phyloP scores from a whole-genome alignment of 2,329 filamentous ascomycete species.

The Xylariaceae sp. region DNA sequence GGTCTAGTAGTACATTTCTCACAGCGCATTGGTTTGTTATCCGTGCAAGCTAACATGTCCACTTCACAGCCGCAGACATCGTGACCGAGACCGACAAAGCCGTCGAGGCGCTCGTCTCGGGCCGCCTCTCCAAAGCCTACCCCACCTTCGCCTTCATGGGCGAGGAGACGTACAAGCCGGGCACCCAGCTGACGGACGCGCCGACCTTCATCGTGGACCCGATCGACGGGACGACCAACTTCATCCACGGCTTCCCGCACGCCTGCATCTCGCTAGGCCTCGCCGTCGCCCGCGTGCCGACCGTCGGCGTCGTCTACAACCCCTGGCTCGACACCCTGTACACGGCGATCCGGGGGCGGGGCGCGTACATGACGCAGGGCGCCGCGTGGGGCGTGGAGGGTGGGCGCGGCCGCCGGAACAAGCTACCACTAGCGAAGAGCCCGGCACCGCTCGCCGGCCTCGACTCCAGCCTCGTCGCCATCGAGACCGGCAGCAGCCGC shows the following conservation, averaged over 20 bases:
- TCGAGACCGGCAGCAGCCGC: conserved; percentile 75
- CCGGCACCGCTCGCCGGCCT: conserved; percentile 63
- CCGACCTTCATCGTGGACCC: conserved; percentile 83
- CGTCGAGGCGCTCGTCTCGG: conserved; percentile 64
- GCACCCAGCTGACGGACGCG: conserved; percentile 60
- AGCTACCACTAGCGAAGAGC: conserved; percentile 49
- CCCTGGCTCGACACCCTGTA: conserved; percentile 72
- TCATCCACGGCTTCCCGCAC: conserved; percentile 74
- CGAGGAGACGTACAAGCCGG: conserved; percentile 75
- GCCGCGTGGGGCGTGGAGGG: conserved; percentile 44
- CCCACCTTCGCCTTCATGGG: conserved; percentile 68
- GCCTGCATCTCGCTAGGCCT: conserved; percentile 79
- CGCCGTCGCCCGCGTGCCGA: conserved; percentile 61
- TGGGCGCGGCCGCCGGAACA: conserved; percentile 40
- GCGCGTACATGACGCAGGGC: conserved; percentile 60
- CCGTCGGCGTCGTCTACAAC: conserved; percentile 79
- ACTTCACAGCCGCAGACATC: conserved; percentile 61
- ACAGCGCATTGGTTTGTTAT: background rate
- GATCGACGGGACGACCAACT: conserved; percentile 83
- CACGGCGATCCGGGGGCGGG: conserved; percentile 68
- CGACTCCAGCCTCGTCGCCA: conserved; percentile 64
- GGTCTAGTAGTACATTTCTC: background rate
- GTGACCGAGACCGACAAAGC: conserved; percentile 70
- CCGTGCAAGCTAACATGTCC: background rate
- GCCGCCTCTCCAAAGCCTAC: conserved; percentile 54